Conservation (phyloP, 1,139 yeast species). For the Meyerozyma smithsonii region DNA sequence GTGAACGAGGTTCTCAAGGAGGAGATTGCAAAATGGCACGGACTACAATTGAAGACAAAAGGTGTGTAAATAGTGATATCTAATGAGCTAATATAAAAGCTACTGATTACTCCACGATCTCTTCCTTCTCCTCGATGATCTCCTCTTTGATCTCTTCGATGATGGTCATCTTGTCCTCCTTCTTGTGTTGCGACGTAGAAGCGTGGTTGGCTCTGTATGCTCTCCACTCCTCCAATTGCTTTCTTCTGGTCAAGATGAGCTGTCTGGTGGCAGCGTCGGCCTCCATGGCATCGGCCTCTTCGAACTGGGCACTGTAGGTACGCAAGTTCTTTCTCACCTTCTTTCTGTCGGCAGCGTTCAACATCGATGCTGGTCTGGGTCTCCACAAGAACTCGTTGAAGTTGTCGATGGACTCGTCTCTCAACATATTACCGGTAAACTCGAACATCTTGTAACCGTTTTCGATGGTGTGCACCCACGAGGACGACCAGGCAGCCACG, state of each 20-base stretch:
- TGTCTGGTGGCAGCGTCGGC: constrained; percentile 91
- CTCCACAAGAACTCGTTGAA: constrained; percentile 95
- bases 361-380: constrained; percentile 84
- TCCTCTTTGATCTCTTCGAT: constrained; percentile 65
- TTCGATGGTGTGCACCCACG: constrained; percentile 80
- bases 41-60: constrained; percentile 78
- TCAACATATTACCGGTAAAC: constrained; percentile 70
- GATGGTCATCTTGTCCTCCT: constrained; percentile 49
- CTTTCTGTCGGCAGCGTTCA: constrained; percentile 77
- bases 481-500: constrained; percentile 82
- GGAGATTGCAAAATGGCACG: constrained; percentile 93
- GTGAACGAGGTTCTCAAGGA: constrained; percentile 80
- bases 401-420: constrained; percentile 74
- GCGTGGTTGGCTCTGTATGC: constrained; percentile 64
- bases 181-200: constrained; percentile 22
- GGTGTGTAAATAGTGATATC: constrained; percentile 21
- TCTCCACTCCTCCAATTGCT: constrained; percentile 80
- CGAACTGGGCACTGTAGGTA: constrained; percentile 89
- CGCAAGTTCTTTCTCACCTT: constrained; percentile 85
- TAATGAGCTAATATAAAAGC: constrained; percentile 7
- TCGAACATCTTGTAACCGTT: constrained; percentile 89
- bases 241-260: constrained; percentile 79
- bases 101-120: constrained; percentile 51
- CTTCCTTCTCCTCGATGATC: constrained; percentile 77
- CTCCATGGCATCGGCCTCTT: constrained; percentile 94